Percentiles rank a stretch among this genome's conserved stretches.
Evolutionary conservation across 2,329 filamentous ascomycete species (phyloP).

Genomic region (Apiospora kogelbergensis): DNA sequence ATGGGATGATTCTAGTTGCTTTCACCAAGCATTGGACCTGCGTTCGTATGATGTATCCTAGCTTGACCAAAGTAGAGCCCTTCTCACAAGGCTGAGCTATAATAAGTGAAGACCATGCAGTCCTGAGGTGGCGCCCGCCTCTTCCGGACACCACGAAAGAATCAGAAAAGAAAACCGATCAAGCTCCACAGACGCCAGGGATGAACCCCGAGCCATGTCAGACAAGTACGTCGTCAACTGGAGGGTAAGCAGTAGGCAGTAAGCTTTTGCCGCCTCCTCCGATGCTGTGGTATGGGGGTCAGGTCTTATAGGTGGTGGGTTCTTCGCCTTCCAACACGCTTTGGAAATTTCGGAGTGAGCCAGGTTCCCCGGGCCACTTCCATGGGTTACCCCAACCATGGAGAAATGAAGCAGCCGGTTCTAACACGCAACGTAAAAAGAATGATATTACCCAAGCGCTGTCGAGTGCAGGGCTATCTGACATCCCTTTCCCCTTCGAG

Average conservation of each 20-base stretch:
- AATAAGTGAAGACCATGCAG: not conserved
- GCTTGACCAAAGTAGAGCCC: too few relatives aligned
- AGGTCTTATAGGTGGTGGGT: not conserved
- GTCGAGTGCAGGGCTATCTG: not conserved
- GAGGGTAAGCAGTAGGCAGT: not conserved
- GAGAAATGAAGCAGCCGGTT: not conserved
- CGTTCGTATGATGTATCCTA: not conserved
- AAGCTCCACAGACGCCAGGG: not conserved
- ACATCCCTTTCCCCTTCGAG: not conserved
- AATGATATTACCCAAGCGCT: not conserved
- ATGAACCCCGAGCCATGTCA: not conserved
- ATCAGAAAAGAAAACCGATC: too few relatives aligned
- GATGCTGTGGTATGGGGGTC: not conserved
- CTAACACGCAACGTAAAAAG: not conserved
- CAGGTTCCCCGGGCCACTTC: not conserved
- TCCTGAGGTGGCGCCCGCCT: not conserved
- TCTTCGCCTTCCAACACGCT: not conserved
- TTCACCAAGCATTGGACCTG: not conserved
- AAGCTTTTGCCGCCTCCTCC: not conserved
- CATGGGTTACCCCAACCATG: not conserved
- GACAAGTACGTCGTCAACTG: not conserved
- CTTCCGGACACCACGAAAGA: not conserved
- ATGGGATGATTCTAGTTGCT: not conserved
- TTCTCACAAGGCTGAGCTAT: not conserved
- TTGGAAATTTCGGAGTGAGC: not conserved